phyloP scores from a whole-genome alignment of 495 filamentous ascomycete species.

The Hyaloscypha variabilis region DNA sequence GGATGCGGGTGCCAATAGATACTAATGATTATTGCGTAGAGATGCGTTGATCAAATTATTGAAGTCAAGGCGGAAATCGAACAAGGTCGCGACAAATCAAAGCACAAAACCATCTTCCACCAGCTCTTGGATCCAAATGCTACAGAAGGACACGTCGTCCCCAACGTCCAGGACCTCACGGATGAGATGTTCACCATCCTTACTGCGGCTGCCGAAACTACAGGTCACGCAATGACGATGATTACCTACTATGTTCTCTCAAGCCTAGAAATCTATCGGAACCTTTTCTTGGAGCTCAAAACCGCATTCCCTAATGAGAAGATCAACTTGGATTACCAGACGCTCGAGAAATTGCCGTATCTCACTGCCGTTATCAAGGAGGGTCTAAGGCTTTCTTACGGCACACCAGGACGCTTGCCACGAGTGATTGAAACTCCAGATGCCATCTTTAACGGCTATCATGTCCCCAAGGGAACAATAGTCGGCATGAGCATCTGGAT shows the following conservation, averaged over 20 bases:
- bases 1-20: not conserved
- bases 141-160: slow-evolving; percentile 16
- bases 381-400: slow-evolving; percentile 33
- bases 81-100: not conserved
- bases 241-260: slow-evolving; percentile 38
- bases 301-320: not conserved
- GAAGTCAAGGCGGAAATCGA: not conserved
- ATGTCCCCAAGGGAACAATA: slow-evolving; percentile 31
- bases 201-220: slow-evolving; percentile 41
- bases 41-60: not conserved
- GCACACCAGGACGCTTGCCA: slow-evolving; percentile 34
- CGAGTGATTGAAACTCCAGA: slow-evolving; percentile 30
- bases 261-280: slow-evolving; percentile 33
- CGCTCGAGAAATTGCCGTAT: slow-evolving; percentile 37
- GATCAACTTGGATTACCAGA: not conserved
- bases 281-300: slow-evolving; percentile 36
- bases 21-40: not conserved
- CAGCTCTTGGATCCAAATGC: slow-evolving; percentile 30
- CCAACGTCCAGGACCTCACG: slow-evolving; percentile 27
- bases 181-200: slow-evolving; percentile 40
- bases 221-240: slow-evolving; percentile 39
- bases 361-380: slow-evolving; percentile 39
- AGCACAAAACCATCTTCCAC: slow-evolving; percentile 32
- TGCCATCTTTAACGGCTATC: slow-evolving; percentile 33
- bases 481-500: slow-evolving; percentile 34